Evolutionary conservation across 371 early-diverging fungal genomes (phyloP).

Genomic region (Rhizopus arrhizus): DNA sequence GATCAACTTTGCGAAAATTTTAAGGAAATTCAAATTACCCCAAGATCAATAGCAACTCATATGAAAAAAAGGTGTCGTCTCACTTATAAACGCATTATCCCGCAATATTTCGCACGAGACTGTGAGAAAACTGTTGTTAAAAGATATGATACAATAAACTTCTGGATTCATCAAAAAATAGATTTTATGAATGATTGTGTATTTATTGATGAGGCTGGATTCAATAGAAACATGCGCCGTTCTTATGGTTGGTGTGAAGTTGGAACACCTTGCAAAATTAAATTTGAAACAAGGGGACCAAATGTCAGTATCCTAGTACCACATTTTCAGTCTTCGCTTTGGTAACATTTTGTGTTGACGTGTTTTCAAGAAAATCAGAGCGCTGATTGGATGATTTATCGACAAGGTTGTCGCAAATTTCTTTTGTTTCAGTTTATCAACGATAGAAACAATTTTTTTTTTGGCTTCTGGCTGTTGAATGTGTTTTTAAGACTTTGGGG

Average conservation of each 20-base stretch:
- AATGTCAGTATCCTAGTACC: conserved; percentile 9
- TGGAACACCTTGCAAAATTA: conserved; percentile 5
- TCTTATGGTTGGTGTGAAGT: conserved; percentile 9
- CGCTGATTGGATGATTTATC: too few species aligned
- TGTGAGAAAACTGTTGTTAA: conserved; percentile 11
- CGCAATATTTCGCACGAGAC: conserved; percentile 6
- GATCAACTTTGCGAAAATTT: conserved; percentile 8
- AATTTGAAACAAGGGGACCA: conserved; percentile 8
- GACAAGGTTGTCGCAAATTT: too few species aligned
- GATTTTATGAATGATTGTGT: conserved; percentile 16
- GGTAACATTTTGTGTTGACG: too few species aligned
- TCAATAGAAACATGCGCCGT: conserved; percentile 10
- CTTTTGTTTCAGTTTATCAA: too few species aligned
- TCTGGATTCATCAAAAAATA: conserved; percentile 3
- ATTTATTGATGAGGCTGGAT: conserved; percentile 18
- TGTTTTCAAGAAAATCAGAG: too few species aligned
- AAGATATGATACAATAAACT: conserved; percentile 1
- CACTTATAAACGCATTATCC: conserved; percentile 12
- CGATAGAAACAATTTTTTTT: too few species aligned
- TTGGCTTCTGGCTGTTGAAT: background rate
- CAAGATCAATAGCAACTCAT: conserved; percentile 9
- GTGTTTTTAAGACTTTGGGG: background rate
- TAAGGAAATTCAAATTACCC: conserved; percentile 6
- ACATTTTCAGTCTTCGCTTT: too few species aligned
- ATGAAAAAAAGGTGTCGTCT: conserved; percentile 11